Conservation (phyloP, 176 grass and related monocot genomes). For the Oryza punctata region DNA sequence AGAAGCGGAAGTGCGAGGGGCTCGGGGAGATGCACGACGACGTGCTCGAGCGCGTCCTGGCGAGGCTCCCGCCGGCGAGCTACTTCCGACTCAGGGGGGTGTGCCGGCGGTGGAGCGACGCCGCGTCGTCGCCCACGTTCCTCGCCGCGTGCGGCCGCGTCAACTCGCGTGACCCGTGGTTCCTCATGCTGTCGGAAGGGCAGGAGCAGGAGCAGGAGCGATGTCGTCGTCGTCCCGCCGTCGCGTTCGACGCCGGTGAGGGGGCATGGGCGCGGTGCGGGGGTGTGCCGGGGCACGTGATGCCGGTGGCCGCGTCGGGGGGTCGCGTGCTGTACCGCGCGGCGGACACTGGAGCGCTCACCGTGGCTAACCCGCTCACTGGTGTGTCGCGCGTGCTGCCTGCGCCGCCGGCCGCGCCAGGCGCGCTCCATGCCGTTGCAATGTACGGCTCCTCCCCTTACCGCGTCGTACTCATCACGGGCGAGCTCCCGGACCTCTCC, state of each 20-base stretch:
- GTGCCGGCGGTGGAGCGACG: slow-evolving; percentile 59
- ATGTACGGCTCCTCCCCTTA: slow-evolving; percentile 58
- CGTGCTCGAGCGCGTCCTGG: slow-evolving; percentile 76
- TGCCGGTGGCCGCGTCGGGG: slow-evolving; percentile 69
- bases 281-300: slow-evolving; percentile 35
- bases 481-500: slow-evolving; percentile 62
- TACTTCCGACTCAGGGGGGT: slow-evolving; percentile 76
- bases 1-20: slow-evolving; percentile 51
- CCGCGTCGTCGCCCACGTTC: slow-evolving; percentile 60
- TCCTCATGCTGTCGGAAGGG: slow-evolving; percentile 69
- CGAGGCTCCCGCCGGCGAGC: slow-evolving; percentile 64
- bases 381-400: slow-evolving; percentile 68
- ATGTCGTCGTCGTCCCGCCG: not conserved
- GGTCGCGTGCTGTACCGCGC: slow-evolving; percentile 71
- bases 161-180: slow-evolving; percentile 59
- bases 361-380: slow-evolving; percentile 73
- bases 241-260: slow-evolving; percentile 48
- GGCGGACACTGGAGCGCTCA: slow-evolving; percentile 33
- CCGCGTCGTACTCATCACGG: slow-evolving; percentile 60
- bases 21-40: slow-evolving; percentile 74
- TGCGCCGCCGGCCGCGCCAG: not conserved
- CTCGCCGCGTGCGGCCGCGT: slow-evolving; percentile 62
- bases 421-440: slow-evolving; percentile 60
- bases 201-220: not conserved
- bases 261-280: slow-evolving; percentile 41